Evolutionary conservation across 2,329 filamentous ascomycete species (phyloP).

Genomic region (Neophaeococcomyces mojaviensis): DNA sequence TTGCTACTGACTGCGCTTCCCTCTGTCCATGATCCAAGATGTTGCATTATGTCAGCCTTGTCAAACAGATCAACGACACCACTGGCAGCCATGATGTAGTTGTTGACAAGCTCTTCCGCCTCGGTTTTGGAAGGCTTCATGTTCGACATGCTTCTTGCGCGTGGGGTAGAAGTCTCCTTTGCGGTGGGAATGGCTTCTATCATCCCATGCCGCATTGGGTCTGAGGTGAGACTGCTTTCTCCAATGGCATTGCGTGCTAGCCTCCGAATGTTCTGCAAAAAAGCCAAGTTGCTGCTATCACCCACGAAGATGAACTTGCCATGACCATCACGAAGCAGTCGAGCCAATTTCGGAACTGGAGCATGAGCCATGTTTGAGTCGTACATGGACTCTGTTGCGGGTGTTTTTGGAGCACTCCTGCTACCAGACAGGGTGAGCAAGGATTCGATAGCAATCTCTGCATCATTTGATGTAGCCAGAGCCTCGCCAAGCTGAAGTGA

Average conservation of each 20-base stretch:
- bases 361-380: constrained; percentile 19
- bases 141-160: not conserved
- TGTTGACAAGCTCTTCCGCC: constrained; percentile 34
- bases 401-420: constrained; percentile 18
- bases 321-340: constrained; percentile 45
- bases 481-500: not conserved
- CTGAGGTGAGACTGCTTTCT: constrained; percentile 34
- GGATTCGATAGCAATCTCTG: constrained; percentile 23
- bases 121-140: constrained; percentile 31
- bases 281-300: constrained; percentile 47
- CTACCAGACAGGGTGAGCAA: constrained; percentile 21
- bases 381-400: constrained; percentile 1
- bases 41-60: constrained; percentile 35
- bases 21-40: constrained; percentile 32
- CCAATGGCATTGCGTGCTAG: constrained; percentile 41
- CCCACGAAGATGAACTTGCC: constrained; percentile 50
- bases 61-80: constrained; percentile 45
- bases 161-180: constrained; percentile 6
- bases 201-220: constrained; percentile 36
- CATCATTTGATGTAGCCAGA: constrained; percentile 15
- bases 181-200: constrained; percentile 26
- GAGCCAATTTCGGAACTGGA: constrained; percentile 36
- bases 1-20: constrained; percentile 27
- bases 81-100: constrained; percentile 41
- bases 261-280: constrained; percentile 46